Evolutionary conservation across 2,329 filamentous ascomycete species (phyloP).

Genomic region (Pseudophaeomoniella oleicola): DNA sequence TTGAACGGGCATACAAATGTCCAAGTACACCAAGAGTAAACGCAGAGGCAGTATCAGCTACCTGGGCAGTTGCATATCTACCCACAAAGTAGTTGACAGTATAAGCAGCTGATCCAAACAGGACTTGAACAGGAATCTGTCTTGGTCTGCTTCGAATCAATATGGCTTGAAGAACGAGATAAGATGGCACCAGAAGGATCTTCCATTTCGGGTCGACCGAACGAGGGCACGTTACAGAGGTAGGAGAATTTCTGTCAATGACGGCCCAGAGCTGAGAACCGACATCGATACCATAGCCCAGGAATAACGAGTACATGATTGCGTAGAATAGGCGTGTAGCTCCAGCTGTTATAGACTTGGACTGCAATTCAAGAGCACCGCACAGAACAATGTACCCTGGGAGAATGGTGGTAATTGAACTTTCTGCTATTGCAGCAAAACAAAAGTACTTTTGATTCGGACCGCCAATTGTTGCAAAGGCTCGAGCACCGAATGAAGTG

Average conservation of each 20-base stretch:
- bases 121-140: conserved; percentile 62
- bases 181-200: conserved; percentile 49
- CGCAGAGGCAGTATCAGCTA: conserved; percentile 65
- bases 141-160: conserved; percentile 66
- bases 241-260: conserved; percentile 7
- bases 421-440: conserved; percentile 57
- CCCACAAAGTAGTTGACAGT: conserved; percentile 59
- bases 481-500: conserved; percentile 55
- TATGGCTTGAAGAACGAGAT: conserved; percentile 60
- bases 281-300: conserved; percentile 59
- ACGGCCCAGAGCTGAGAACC: conserved; percentile 50
- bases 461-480: conserved; percentile 56
- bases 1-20: conserved; percentile 57
- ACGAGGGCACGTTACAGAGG: conserved; percentile 6
- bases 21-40: conserved; percentile 62
- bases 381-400: conserved; percentile 52
- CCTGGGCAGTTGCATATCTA: conserved; percentile 56
- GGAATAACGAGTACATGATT: conserved; percentile 58
- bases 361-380: conserved; percentile 52
- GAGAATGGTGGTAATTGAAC: conserved; percentile 59
- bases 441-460: conserved; percentile 51
- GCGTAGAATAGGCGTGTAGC: conserved; percentile 62
- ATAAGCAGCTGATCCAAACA: conserved; percentile 55
- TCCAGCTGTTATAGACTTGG: conserved; percentile 52
- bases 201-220: conserved; percentile 28